These are phyloP conservation scores for Aspergillus vadensis DNA, from an alignment of 2,329 filamentous ascomycete genomes.

Conservation along the genomic window DNA sequence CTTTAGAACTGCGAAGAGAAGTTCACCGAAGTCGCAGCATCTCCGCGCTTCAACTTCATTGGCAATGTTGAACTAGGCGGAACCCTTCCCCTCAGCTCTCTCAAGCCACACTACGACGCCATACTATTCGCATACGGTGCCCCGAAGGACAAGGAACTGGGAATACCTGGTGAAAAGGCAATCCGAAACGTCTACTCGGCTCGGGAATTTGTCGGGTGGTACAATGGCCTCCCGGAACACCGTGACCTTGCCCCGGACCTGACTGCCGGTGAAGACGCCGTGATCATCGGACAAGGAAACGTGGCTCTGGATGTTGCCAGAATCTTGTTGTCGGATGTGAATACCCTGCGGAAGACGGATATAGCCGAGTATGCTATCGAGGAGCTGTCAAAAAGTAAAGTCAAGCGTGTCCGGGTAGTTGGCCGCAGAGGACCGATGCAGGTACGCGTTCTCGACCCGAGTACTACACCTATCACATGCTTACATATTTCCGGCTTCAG, in stretches of 20 bases:
- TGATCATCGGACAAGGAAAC: slow-evolving; percentile 93
- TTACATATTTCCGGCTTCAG: slow-evolving; percentile 44
- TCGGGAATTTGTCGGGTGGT: slow-evolving; percentile 95
- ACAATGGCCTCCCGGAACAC: slow-evolving; percentile 90
- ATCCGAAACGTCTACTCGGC: slow-evolving; percentile 77
- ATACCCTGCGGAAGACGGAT: slow-evolving; percentile 76
- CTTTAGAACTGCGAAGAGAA: slow-evolving; percentile 88
- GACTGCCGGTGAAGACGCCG: slow-evolving; percentile 73
- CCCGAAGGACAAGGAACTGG: slow-evolving; percentile 75
- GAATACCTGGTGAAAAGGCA: slow-evolving; percentile 73
- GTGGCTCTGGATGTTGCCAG: slow-evolving; percentile 92
- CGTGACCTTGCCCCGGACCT: slow-evolving; percentile 72
- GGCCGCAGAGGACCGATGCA: slow-evolving; percentile 88
- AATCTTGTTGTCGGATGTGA: slow-evolving; percentile 76
- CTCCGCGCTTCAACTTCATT: slow-evolving; percentile 82
- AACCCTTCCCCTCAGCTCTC: slow-evolving; percentile 64
- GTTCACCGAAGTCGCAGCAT: slow-evolving; percentile 83
- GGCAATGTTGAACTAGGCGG: slow-evolving; percentile 83
- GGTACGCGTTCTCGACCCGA: slow-evolving; percentile 48
- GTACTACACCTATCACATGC: background rate
- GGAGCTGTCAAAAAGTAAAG: slow-evolving; percentile 67
- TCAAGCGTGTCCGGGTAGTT: slow-evolving; percentile 82
- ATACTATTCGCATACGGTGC: slow-evolving; percentile 93
- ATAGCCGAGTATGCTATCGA: slow-evolving; percentile 84
- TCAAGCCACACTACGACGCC: slow-evolving; percentile 85